Evolutionary conservation across 225 moss, liverwort and hornwort species (phyloP), one percentile per base, ranked within the genome.

Genomic region (Polytrichum commune): DNA sequence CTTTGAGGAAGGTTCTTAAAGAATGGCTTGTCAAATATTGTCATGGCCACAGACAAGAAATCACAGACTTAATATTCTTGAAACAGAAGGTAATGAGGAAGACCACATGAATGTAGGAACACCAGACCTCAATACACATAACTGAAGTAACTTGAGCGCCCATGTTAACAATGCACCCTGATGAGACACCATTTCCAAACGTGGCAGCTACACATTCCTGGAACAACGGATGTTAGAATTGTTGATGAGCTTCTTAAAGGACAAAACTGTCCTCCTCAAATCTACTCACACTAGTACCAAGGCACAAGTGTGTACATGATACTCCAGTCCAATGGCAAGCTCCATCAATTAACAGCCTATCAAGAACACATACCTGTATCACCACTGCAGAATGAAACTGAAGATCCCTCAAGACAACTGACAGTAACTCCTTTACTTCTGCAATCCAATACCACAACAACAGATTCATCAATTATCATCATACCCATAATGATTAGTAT

Each of bases 151-250:
- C 89, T 85, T 98, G 98, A 69, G 98, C 79, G 62, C 98, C 98
- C 93, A 98, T 91, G 72, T 98, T 95, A 61, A 98, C 95, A 29
- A 98, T 90, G 79, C 98, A 98, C 29, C 92, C 98, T 30, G 98
- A 95, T 58, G 98, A 93, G 69, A 95, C 84, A 67, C 98, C 98
- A 67, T 95, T 95, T 61, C 98, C 98, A 76, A 98, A 98, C 29
- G 95, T 95, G 55, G 98, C 93, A 67, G 95, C 91, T 3, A 98
- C 87, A 74, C 93, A 90, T 80, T 98, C 98, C 91, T 95, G 85
- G 70, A 81, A 75, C 46, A 46, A 46, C 3, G 13, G 13, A 46
- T 46, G 46, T 46, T 46, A 46, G 46, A 16, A 46, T 46, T 46
- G 46, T 46, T 46, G 13, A 46, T 46, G 46, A 46, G 3, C 46